Percentiles rank a stretch among this genome's conserved stretches.
Evolutionary conservation across 352 stramenopile genomes (phyloP).

Genomic region (Globisporangium takayamanum): DNA sequence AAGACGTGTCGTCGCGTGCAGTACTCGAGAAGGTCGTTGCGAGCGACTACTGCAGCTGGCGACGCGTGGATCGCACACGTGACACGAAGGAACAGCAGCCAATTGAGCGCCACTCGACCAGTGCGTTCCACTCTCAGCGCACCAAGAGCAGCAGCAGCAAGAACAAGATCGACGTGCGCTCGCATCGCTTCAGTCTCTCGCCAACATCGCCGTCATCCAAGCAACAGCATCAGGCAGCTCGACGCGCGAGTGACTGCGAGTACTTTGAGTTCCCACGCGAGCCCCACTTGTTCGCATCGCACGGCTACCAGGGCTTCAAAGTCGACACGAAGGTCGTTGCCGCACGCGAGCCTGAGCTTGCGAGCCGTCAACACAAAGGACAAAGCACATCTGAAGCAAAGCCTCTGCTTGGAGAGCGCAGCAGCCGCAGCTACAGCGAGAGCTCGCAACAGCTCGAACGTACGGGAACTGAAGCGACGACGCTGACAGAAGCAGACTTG

Average conservation of each 20-base stretch:
- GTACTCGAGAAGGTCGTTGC: conserved; percentile 18
- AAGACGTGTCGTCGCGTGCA: neutral
- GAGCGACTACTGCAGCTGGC: conserved; percentile 24
- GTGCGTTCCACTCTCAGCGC: neutral
- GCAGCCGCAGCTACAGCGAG: neutral
- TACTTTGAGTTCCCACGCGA: conserved; percentile 12
- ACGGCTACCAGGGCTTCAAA: conserved; percentile 8
- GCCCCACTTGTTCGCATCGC: neutral
- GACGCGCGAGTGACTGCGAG: conserved; percentile 1
- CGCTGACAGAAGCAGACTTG: conserved; percentile 12
- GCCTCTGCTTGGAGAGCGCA: neutral
- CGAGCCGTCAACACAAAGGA: neutral
- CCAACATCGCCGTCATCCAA: neutral
- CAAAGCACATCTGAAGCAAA: conserved; percentile 3
- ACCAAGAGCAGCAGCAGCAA: neutral
- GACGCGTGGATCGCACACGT: neutral
- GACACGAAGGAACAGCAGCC: neutral
- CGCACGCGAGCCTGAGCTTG: neutral
- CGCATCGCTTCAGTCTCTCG: no score
- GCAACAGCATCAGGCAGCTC: neutral
- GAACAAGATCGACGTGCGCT: neutral
- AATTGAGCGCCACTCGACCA: neutral
- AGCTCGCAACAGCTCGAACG: neutral
- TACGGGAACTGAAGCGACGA: neutral
- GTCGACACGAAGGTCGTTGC: conserved; percentile 6